phyloP scores from a whole-genome alignment of 1,139 yeast species.

The Meyerozyma carpophila region DNA sequence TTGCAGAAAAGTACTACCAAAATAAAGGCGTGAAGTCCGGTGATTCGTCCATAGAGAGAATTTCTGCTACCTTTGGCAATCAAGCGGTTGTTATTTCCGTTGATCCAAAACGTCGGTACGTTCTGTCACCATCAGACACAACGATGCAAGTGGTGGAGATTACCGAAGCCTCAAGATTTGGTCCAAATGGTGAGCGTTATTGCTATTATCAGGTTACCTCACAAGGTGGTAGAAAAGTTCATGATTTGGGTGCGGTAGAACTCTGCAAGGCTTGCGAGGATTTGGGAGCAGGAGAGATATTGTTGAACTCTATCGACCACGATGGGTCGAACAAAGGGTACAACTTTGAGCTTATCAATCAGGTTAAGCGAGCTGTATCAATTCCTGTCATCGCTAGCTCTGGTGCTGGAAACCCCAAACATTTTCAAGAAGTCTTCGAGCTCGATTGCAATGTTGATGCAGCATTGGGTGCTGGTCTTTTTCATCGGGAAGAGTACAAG shows the following conservation, averaged over 20 bases:
- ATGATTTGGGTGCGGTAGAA: slow-evolving; percentile 89
- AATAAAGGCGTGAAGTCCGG: slow-evolving; percentile 59
- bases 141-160: slow-evolving; percentile 51
- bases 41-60: slow-evolving; percentile 81
- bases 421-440: slow-evolving; percentile 80
- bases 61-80: slow-evolving; percentile 84
- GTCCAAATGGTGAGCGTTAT: slow-evolving; percentile 81
- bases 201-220: slow-evolving; percentile 95
- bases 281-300: slow-evolving; percentile 94
- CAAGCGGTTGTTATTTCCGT: slow-evolving; percentile 97
- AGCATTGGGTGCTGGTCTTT: slow-evolving; percentile 97
- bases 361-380: slow-evolving; percentile 66
- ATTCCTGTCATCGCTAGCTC: slow-evolving; percentile 96
- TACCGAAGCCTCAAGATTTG: slow-evolving; percentile 44
- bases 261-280: slow-evolving; percentile 83
- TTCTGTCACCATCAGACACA: slow-evolving; percentile 54
- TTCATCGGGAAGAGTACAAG: slow-evolving; percentile 89
- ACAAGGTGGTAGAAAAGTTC: slow-evolving; percentile 88
- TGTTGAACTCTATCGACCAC: slow-evolving; percentile 89
- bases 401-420: slow-evolving; percentile 92
- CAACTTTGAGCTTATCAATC: slow-evolving; percentile 76
- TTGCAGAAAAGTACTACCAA: slow-evolving; percentile 76
- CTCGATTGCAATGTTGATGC: slow-evolving; percentile 81
- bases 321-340: slow-evolving; percentile 94
- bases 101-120: slow-evolving; percentile 86